phyloP scores from a whole-genome alignment of 2,329 filamentous ascomycete genomes.

The Colletotrichum sp. region DNA sequence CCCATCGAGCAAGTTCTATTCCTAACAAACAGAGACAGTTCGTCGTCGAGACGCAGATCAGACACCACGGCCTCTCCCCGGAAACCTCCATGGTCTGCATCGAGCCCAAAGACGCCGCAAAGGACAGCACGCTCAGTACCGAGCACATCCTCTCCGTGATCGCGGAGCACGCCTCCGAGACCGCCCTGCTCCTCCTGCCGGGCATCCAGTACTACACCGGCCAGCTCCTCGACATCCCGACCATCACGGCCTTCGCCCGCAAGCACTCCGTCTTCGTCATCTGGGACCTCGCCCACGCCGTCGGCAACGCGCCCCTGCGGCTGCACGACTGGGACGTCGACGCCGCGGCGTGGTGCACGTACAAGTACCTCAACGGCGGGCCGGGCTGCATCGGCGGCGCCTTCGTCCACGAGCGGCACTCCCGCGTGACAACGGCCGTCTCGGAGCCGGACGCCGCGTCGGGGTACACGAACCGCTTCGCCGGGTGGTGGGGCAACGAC shows the following conservation, averaged over 20 bases:
- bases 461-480: slow-evolving; percentile 68
- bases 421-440: slow-evolving; percentile 52
- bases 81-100: slow-evolving; percentile 72
- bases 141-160: slow-evolving; percentile 75
- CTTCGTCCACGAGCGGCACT: slow-evolving; percentile 81
- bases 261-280: slow-evolving; percentile 74
- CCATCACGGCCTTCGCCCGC: slow-evolving; percentile 80
- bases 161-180: slow-evolving; percentile 72
- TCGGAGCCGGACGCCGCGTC: slow-evolving; percentile 39
- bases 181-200: slow-evolving; percentile 80
- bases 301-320: slow-evolving; percentile 78
- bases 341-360: slow-evolving; percentile 92
- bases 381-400: slow-evolving; percentile 81
- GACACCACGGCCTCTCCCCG: slow-evolving; percentile 68
- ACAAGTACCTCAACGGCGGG: slow-evolving; percentile 91
- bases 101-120: slow-evolving; percentile 51
- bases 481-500: slow-evolving; percentile 89
- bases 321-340: slow-evolving; percentile 92
- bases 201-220: slow-evolving; percentile 94
- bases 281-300: slow-evolving; percentile 89
- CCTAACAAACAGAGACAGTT: slow-evolving; percentile 54
- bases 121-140: slow-evolving; percentile 68
- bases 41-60: slow-evolving; percentile 78
- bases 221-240: slow-evolving; percentile 82
- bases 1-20: fast-evolving